Percentiles rank a stretch among this genome's conserved stretches.
phyloP scores from a whole-genome alignment of 768 basidiomycete genomes.

The Tephrocybe sp. region DNA sequence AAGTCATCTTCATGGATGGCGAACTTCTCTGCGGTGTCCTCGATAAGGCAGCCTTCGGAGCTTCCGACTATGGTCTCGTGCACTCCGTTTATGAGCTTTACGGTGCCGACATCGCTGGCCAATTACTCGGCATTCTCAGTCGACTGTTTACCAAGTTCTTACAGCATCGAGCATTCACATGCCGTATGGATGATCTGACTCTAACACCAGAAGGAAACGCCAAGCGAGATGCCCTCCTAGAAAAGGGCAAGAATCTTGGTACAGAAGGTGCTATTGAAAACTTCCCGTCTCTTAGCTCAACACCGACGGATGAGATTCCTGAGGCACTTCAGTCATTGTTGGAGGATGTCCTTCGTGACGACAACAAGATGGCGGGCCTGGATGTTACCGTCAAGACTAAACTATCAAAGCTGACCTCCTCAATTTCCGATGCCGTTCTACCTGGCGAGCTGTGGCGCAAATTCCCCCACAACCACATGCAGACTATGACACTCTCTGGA shows the following conservation, averaged over 20 bases:
- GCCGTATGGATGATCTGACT: constrained; percentile 97
- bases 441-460: constrained; percentile 86
- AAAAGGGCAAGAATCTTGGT: constrained; percentile 69
- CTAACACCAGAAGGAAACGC: constrained; percentile 82
- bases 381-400: constrained; percentile 91
- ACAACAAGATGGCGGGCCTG: constrained; percentile 95
- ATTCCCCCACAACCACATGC: constrained; percentile 99
- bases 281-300: constrained; percentile 70
- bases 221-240: constrained; percentile 65
- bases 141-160: constrained; percentile 96
- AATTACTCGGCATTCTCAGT: constrained; percentile 89
- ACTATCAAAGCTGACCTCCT: constrained; percentile 82
- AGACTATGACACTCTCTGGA: constrained; percentile 96
- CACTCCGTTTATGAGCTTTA: constrained; percentile 98
- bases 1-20: constrained; percentile 88
- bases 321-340: constrained; percentile 64
- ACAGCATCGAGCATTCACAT: constrained; percentile 96
- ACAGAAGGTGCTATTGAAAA: constrained; percentile 89
- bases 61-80: constrained; percentile 92
- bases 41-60: constrained; percentile 97
- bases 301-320: constrained; percentile 53
- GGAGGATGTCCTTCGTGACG: constrained; percentile 92
- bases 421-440: constrained; percentile 86
- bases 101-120: constrained; percentile 85
- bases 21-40: constrained; percentile 92